These are phyloP conservation scores for Beauveria rudraprayagi DNA, from an alignment of 2,329 filamentous ascomycete species.

Conservation along the genomic window DNA sequence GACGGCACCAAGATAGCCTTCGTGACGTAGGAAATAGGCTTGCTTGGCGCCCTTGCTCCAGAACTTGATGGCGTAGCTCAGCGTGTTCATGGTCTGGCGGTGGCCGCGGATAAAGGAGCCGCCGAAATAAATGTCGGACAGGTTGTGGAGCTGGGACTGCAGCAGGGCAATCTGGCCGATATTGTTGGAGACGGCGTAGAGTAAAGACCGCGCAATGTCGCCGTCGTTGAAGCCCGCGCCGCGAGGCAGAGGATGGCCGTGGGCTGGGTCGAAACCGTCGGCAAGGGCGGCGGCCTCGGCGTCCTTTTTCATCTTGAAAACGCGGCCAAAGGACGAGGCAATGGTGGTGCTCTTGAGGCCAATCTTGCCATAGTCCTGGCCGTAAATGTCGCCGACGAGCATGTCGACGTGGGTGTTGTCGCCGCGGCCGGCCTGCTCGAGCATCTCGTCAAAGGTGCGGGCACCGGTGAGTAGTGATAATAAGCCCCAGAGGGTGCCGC, in stretches of 20 bases:
- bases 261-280: slow-evolving; percentile 18
- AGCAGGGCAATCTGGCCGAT: slow-evolving; percentile 96
- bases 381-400: slow-evolving; percentile 96
- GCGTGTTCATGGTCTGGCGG: slow-evolving; percentile 93
- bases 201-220: slow-evolving; percentile 82
- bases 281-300: slow-evolving; percentile 63
- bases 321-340: slow-evolving; percentile 92
- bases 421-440: slow-evolving; percentile 79
- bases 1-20: slow-evolving; percentile 89
- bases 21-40: slow-evolving; percentile 90
- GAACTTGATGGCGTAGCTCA: slow-evolving; percentile 95
- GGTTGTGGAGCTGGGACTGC: slow-evolving; percentile 88
- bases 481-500: slow-evolving; percentile 95
- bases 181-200: slow-evolving; percentile 96
- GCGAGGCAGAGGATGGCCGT: slow-evolving; percentile 25
- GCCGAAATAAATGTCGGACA: slow-evolving; percentile 94
- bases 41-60: slow-evolving; percentile 93
- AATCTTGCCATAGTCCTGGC: slow-evolving; percentile 91
- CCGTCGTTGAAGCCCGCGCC: slow-evolving; percentile 56
- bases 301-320: slow-evolving; percentile 84
- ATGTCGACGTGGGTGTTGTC: slow-evolving; percentile 94
- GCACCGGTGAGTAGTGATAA: slow-evolving; percentile 89
- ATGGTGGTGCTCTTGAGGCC: slow-evolving; percentile 93
- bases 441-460: slow-evolving; percentile 94
- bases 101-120: slow-evolving; percentile 95